Evolutionary conservation across 352 stramenopile genomes (phyloP).

Genomic region (Pythium rhizo-oryzae): DNA sequence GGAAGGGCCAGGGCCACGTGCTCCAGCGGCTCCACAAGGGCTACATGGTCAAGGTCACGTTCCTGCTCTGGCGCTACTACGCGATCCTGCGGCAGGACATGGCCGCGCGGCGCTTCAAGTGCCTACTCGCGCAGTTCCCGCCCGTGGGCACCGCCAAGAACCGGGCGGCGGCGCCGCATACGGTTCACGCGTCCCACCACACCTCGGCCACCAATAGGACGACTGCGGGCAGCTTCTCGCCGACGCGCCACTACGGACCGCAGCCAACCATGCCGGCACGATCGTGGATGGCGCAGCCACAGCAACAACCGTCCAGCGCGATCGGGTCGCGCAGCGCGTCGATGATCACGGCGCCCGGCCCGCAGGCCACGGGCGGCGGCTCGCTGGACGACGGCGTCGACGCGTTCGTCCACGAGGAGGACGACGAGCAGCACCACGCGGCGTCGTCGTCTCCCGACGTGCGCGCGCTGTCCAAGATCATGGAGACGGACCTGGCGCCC

Average conservation of each 20-base stretch:
- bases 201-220: background rate
- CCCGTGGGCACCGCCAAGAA: conserved; percentile 1
- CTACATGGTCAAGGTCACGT: conserved; percentile 38
- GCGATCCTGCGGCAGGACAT: conserved; percentile 35
- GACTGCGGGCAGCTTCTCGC: background rate
- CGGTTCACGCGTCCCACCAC: background rate
- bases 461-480: conserved; percentile 42
- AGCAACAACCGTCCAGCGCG: background rate
- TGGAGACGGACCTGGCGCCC: conserved; percentile 34
- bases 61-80: conserved; percentile 43
- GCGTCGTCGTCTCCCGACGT: too few species aligned
- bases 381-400: conserved; percentile 12
- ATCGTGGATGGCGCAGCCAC: background rate
- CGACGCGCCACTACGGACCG: background rate
- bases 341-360: background rate
- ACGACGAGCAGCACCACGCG: conserved; percentile 5
- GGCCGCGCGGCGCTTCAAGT: conserved; percentile 26
- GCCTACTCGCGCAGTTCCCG: conserved; percentile 23
- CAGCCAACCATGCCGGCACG: too few species aligned
- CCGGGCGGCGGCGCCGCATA: too few species aligned
- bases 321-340: conserved; percentile 10
- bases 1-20: conserved; percentile 46
- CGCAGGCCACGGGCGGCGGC: too few species aligned
- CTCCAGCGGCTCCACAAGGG: conserved; percentile 44
- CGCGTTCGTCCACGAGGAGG: conserved; percentile 18